Base-by-base conservation (phyloP, 129 eudicot species). In the Chrysanthemum makinoi region DNA sequence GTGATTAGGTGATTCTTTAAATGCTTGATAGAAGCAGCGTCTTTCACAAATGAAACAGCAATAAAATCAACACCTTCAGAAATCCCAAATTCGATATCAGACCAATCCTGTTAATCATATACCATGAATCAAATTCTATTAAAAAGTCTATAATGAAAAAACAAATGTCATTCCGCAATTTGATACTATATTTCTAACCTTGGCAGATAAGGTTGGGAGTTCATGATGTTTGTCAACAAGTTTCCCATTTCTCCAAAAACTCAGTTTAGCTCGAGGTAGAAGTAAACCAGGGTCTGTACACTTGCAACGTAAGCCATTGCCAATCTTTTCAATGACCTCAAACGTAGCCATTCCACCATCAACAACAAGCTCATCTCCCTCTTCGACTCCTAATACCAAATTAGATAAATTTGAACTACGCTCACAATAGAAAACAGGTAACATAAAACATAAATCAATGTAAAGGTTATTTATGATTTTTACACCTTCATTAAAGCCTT, bases 311-410 rank as follows among this genome's bases (percentile, higher is more conserved):
- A 89, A 69, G 74, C 84, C 89, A 69, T 83, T 86, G 8, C 96
- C 87, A 12, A 83, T 68, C 55, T 72, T 80, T 57, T 83, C 96
- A 0, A 86, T 54, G 4, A 89, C 96, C 72, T 86, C 80, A 75
- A 89, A 89, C 1, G 84, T 84, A 2, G 87, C 89, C 96, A 89
- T 89, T 68, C 96, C 96, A 64, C 96, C 96, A 80, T 89, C 96
- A 26, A 89, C 78, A 4, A 89, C 84, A 59, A 89, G 76, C 47
- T 79, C 91, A 72, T 86, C 89, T 3, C 96, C 96, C 52, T 77
- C 82, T 70, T 81, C 75, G 2, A 83, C 72, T 56, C 89, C 96
- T 86, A 72, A 71, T 20, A 73, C 17, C 54, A 39, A 57, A 62
- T 66, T 4, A 47, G 17, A 48, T 3, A 16, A 13, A 30, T 2